phyloP scores from a whole-genome alignment of 192 early-diverging fungal genomes.

The Podila minutissima region DNA sequence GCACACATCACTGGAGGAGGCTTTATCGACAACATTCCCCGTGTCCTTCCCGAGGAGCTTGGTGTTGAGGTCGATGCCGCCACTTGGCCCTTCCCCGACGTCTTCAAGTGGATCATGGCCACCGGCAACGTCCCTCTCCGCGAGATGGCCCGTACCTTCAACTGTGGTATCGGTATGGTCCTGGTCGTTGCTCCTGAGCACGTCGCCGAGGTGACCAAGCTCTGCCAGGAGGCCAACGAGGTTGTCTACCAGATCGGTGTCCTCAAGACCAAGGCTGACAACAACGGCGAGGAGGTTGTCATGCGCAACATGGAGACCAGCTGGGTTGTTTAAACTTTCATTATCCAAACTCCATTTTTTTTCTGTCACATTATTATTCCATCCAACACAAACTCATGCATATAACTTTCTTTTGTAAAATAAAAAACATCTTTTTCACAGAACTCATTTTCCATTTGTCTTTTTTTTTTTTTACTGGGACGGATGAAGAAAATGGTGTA shows the following conservation, averaged over 20 bases:
- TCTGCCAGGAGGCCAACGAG: slow-evolving; percentile 73
- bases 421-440: background rate
- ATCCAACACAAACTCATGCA: too few species aligned
- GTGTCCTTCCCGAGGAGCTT: slow-evolving; percentile 86
- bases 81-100: slow-evolving; percentile 84
- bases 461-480: background rate
- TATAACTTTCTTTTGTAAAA: slow-evolving; percentile 1
- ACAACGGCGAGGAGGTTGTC: slow-evolving; percentile 62
- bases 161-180: slow-evolving; percentile 99
- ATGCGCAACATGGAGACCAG: slow-evolving; percentile 53
- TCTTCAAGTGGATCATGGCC: slow-evolving; percentile 95
- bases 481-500: too few species aligned
- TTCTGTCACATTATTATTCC: too few species aligned
- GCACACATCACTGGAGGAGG: slow-evolving; percentile 99
- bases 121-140: slow-evolving; percentile 80
- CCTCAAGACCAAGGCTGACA: slow-evolving; percentile 60
- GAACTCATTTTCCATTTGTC: background rate
- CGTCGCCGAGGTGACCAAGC: slow-evolving; percentile 64
- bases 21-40: slow-evolving; percentile 97
- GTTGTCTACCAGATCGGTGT: slow-evolving; percentile 77
- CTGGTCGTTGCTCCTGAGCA: slow-evolving; percentile 78
- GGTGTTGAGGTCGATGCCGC: slow-evolving; percentile 86
- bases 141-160: slow-evolving; percentile 98
- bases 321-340: slow-evolving; percentile 26
- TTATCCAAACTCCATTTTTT: too few species aligned